Conservation (phyloP, 129 eudicot genomes). For the Helianthus tuberosus region DNA sequence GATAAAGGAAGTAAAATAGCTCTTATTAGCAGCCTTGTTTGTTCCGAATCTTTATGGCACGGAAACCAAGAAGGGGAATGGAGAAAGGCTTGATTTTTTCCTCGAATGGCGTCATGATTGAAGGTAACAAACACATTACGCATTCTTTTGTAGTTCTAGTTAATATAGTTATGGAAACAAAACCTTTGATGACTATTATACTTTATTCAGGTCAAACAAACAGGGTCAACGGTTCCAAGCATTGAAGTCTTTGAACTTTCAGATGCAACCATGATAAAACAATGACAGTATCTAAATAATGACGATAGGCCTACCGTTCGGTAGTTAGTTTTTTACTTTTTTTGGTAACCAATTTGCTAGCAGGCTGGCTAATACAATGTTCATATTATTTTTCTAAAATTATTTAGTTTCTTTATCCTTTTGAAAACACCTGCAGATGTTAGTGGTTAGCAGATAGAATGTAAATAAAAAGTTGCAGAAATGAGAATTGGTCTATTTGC, state of each 20-base stretch:
- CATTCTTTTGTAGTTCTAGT: constrained; percentile 1
- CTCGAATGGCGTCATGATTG: constrained; percentile 10
- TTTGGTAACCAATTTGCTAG: background rate
- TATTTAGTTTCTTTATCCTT: constrained; percentile 64
- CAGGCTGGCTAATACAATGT: constrained; percentile 4
- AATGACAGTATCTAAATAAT: background rate
- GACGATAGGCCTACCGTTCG: background rate
- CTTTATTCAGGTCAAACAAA: constrained; percentile 32
- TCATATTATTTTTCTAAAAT: constrained; percentile 57
- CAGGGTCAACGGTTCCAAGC: constrained; percentile 23
- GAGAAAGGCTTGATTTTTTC: constrained; percentile 9
- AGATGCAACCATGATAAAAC: constrained; percentile 8
- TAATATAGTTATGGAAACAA: background rate
- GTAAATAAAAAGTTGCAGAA: constrained; percentile 10
- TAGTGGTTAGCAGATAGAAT: constrained; percentile 1
- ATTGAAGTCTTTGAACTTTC: constrained; percentile 13
- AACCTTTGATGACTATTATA: constrained; percentile 7
- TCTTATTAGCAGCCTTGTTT: constrained; percentile 17
- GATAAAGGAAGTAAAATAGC: constrained; percentile 15
- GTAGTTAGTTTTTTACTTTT: background rate
- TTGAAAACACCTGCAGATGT: constrained; percentile 66
- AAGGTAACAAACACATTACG: constrained; percentile 19
- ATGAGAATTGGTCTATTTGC: constrained; percentile 39
- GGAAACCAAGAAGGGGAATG: background rate
- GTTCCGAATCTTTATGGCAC: constrained; percentile 1